Conservation (phyloP, 225 moss, liverwort and hornwort genomes). For the Pleurozium schreberi region DNA sequence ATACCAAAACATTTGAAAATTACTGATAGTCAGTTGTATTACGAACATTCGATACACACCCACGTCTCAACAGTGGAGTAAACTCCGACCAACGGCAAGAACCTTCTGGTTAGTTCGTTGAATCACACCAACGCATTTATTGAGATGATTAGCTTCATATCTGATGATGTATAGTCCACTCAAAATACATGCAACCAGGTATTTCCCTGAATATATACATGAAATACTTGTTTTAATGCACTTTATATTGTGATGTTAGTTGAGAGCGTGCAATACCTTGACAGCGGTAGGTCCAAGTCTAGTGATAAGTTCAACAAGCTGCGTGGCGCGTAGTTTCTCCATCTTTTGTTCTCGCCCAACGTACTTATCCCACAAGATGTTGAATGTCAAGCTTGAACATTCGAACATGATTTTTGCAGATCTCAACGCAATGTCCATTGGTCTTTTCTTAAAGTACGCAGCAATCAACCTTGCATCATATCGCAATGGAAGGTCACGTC, state of each 20-base stretch:
- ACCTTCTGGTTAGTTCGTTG: not conserved
- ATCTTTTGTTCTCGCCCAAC: constrained; percentile 43
- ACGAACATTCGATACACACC: not conserved
- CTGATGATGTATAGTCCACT: not conserved
- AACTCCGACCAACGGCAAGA: not conserved
- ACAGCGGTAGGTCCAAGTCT: constrained; percentile 86
- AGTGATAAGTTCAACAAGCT: constrained; percentile 83
- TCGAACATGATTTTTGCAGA: constrained; percentile 60
- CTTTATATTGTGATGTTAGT: not conserved
- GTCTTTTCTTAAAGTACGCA: constrained; percentile 61
- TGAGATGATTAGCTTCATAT: not conserved
- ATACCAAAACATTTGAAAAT: not conserved
- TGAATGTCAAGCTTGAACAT: constrained; percentile 65
- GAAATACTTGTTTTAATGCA: not conserved
- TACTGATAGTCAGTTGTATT: not conserved
- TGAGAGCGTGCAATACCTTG: constrained; percentile 39
- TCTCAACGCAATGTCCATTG: constrained; percentile 41
- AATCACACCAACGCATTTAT: not conserved
- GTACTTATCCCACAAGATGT: constrained; percentile 59
- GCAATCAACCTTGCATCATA: constrained; percentile 63
- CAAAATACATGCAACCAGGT: not conserved
- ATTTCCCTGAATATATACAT: not conserved
- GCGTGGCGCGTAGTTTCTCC: constrained; percentile 59
- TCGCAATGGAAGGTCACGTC: constrained; percentile 69
- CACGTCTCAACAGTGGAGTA: not conserved